Conservation (phyloP, 208 protist genomes). For the Crithidia bombi region DNA sequence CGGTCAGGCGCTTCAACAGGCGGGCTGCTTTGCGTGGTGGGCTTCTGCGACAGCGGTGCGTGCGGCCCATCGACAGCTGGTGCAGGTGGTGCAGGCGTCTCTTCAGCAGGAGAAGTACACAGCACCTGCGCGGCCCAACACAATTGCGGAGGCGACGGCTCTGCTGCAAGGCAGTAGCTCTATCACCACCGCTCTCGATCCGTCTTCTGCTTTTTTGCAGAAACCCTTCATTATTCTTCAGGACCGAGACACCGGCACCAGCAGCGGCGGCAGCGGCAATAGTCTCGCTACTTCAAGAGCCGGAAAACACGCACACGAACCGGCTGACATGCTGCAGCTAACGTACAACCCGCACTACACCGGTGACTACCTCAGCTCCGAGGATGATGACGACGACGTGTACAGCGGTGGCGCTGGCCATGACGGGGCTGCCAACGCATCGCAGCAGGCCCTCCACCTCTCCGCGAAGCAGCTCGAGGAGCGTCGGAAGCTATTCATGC, state of each 20-base stretch:
- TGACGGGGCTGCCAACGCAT: not conserved
- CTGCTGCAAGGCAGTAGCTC: slow-evolving; percentile 8
- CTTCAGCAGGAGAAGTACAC: not conserved
- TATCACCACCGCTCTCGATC: not conserved
- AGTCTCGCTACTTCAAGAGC: not conserved
- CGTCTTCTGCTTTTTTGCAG: not conserved
- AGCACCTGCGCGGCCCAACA: slow-evolving; percentile 2
- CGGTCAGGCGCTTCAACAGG: slow-evolving; percentile 18
- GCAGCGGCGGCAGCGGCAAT: not conserved
- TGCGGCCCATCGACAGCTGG: slow-evolving; percentile 32
- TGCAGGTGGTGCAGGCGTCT: slow-evolving; percentile 13
- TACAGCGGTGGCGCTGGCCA: not conserved
- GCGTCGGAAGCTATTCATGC: slow-evolving; percentile 23
- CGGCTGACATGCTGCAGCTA: slow-evolving; percentile 35
- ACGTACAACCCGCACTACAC: slow-evolving; percentile 69
- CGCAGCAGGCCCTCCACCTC: not conserved
- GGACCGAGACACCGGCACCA: not conserved
- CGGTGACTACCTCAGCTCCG: slow-evolving; percentile 72
- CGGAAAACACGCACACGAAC: not conserved
- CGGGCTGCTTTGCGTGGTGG: slow-evolving; percentile 72
- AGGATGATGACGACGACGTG: slow-evolving; percentile 53
- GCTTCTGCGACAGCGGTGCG: slow-evolving; percentile 36
- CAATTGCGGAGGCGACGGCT: slow-evolving; percentile 12
- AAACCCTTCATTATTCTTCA: slow-evolving; percentile 6
- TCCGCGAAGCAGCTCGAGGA: slow-evolving; percentile 32